Evolutionary conservation across 2,329 filamentous ascomycete species (phyloP).

Genomic region (Achaetomium macrosporum): DNA sequence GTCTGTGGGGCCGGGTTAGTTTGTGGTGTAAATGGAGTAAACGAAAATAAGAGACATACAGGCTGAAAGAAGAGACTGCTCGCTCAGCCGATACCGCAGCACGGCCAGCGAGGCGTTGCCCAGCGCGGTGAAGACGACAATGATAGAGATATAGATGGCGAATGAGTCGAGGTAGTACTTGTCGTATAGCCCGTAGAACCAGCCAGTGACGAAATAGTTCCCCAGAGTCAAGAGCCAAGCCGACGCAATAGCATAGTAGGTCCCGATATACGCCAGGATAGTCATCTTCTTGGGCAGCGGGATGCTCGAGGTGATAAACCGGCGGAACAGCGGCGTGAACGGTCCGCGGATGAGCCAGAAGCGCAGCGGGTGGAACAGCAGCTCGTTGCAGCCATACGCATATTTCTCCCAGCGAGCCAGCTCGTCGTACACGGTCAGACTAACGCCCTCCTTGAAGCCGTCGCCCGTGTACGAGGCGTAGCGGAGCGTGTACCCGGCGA

Average conservation of each 20-base stretch:
- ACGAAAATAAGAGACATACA: conserved; percentile 36
- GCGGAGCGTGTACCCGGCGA: conserved; percentile 65
- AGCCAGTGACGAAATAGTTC: conserved; percentile 73
- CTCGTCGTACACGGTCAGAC: conserved; percentile 78
- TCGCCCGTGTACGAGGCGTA: conserved; percentile 67
- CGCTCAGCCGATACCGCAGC: conserved; percentile 66
- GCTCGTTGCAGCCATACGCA: conserved; percentile 76
- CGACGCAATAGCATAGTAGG: conserved; percentile 72
- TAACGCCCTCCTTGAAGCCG: conserved; percentile 77
- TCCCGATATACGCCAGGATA: conserved; percentile 70
- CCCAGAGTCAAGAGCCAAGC: conserved; percentile 66
- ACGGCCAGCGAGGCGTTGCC: conserved; percentile 66
- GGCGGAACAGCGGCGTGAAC: conserved; percentile 71
- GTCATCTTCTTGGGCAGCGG: conserved; percentile 70
- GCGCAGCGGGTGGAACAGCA: conserved; percentile 71
- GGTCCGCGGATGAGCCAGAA: conserved; percentile 69
- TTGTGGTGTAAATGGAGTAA: not conserved
- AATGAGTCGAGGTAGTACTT: conserved; percentile 76
- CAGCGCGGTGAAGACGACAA: conserved; percentile 70
- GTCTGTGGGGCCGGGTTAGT: conserved; percentile 28
- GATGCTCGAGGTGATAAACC: conserved; percentile 67
- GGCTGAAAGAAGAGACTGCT: conserved; percentile 44
- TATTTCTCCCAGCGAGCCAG: conserved; percentile 83
- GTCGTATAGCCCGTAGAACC: conserved; percentile 71
- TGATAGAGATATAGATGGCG: conserved; percentile 75